Conservation (phyloP, 2,329 filamentous ascomycete species). For the Trichoderma sp. region DNA sequence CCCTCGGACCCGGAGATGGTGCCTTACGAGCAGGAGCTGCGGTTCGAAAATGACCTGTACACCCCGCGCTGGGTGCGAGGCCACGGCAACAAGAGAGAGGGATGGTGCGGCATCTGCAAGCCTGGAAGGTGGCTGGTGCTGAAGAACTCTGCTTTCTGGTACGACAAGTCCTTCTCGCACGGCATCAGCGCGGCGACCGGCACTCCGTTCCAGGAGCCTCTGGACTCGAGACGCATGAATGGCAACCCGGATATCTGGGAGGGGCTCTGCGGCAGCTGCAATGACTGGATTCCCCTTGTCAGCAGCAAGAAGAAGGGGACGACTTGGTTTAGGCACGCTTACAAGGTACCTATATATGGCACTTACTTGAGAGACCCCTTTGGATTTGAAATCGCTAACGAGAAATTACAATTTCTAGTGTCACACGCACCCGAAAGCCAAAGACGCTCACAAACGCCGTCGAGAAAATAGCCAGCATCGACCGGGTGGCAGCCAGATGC, state of each 20-base stretch:
- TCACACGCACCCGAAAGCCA: constrained; percentile 71
- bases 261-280: constrained; percentile 75
- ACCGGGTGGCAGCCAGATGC: constrained; percentile 39
- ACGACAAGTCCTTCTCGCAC: constrained; percentile 88
- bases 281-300: constrained; percentile 78
- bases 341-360: constrained; percentile 66
- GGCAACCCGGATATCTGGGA: constrained; percentile 83
- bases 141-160: constrained; percentile 92
- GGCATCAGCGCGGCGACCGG: constrained; percentile 83
- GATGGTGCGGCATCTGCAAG: constrained; percentile 89
- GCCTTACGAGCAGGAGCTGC: constrained; percentile 76
- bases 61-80: constrained; percentile 83
- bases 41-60: constrained; percentile 81
- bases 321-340: constrained; percentile 86
- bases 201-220: constrained; percentile 74
- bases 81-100: constrained; percentile 83
- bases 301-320: constrained; percentile 92
- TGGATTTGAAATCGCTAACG: constrained; percentile 27
- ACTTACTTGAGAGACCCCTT: no score
- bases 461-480: constrained; percentile 62
- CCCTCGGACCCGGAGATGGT: constrained; percentile 73
- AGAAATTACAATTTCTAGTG: constrained; percentile 51
- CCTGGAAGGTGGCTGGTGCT: constrained; percentile 82
- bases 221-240: constrained; percentile 74
- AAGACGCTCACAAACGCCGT: constrained; percentile 68